Evolutionary conservation across 305 asterid species (phyloP).

Genomic region (Stenogyne calaminthoides): DNA sequence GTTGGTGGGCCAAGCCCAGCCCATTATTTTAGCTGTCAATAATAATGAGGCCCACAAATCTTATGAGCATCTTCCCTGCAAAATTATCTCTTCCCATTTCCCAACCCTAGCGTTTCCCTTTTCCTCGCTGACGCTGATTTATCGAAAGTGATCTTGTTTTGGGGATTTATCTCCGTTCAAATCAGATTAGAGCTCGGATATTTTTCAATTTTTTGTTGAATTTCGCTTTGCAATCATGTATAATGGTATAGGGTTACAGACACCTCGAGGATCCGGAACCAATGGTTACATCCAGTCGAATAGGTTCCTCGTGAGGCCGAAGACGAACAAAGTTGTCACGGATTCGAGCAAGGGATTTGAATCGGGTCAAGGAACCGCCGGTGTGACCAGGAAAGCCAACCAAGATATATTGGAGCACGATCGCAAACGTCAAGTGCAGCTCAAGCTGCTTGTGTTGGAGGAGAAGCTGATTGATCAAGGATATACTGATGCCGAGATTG

Average conservation of each 20-base stretch:
- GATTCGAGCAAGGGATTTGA: slow-evolving; percentile 64
- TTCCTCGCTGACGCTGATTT: neutral
- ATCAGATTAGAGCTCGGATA: neutral
- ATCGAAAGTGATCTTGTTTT: neutral
- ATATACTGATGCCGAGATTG: slow-evolving; percentile 73
- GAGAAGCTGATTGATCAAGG: slow-evolving; percentile 79
- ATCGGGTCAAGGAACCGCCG: slow-evolving; percentile 74
- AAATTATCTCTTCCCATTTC: neutral
- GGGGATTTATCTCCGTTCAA: neutral
- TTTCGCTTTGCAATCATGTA: slow-evolving; percentile 50
- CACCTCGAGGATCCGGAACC: slow-evolving; percentile 93
- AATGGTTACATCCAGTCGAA: slow-evolving; percentile 84
- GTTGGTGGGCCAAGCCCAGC: slow-evolving; percentile 16
- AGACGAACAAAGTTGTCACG: slow-evolving; percentile 54
- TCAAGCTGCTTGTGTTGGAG: slow-evolving; percentile 76
- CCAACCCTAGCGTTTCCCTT: neutral
- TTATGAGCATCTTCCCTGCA: neutral
- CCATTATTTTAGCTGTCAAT: neutral
- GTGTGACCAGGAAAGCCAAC: slow-evolving; percentile 61
- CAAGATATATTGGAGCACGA: slow-evolving; percentile 88
- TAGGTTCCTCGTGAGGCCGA: slow-evolving; percentile 63
- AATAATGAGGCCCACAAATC: neutral
- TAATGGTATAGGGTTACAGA: slow-evolving; percentile 89
- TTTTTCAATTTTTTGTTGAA: neutral
- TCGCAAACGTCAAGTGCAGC: slow-evolving; percentile 84